A percentile compares a stretch with the other conserved stretches of the same genome.
phyloP scores from a whole-genome alignment of 164 flowering plant species.

The Vitis cinerea region DNA sequence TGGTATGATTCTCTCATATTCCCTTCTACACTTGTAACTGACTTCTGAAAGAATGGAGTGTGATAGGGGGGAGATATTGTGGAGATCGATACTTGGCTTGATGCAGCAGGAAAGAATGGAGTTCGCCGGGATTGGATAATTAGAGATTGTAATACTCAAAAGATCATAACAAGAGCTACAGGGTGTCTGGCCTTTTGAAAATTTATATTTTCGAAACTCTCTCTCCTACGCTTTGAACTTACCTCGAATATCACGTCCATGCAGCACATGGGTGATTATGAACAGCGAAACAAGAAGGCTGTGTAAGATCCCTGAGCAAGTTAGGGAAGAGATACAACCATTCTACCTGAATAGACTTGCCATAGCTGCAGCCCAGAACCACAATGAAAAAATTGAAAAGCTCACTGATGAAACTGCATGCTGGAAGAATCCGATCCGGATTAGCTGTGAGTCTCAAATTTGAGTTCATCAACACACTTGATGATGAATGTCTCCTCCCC shows the following conservation, averaged over 20 bases:
- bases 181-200: slow-evolving; percentile 33
- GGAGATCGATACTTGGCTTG: slow-evolving; percentile 66
- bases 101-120: slow-evolving; percentile 61
- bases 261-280: slow-evolving; percentile 35
- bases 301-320: slow-evolving; percentile 10
- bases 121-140: slow-evolving; percentile 70
- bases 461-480: too few species aligned
- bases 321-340: slow-evolving; percentile 7
- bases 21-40: neutral
- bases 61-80: slow-evolving; percentile 69
- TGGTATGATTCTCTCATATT: slow-evolving; percentile 1
- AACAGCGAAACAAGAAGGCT: slow-evolving; percentile 17
- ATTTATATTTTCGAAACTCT: neutral
- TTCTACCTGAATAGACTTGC: slow-evolving; percentile 1
- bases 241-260: slow-evolving; percentile 2
- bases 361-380: too few species aligned
- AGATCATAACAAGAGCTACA: slow-evolving; percentile 55
- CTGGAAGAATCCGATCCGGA: slow-evolving; percentile 40
- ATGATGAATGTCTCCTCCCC: too few species aligned
- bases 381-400: too few species aligned
- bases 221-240: neutral
- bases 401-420: slow-evolving; percentile 10
- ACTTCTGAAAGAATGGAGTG: neutral
- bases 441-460: slow-evolving; percentile 48
- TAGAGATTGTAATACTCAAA: slow-evolving; percentile 53